These are phyloP conservation scores for Dysphania ambrosioides DNA, from an alignment of 148 eudicot species.

Conservation along the genomic window DNA sequence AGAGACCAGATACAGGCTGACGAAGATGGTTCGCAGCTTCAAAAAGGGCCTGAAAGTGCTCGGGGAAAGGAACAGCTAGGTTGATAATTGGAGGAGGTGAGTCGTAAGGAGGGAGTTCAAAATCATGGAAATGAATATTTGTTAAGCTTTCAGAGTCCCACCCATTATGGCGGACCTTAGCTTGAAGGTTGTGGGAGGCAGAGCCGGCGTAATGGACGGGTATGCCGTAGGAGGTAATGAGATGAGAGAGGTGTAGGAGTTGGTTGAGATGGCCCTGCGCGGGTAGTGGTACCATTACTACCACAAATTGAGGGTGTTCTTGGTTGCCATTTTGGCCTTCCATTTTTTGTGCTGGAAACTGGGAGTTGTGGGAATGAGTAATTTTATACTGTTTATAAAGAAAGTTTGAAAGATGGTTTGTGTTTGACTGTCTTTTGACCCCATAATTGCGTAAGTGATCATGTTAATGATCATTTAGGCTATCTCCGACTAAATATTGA, in stretches of 20 bases:
- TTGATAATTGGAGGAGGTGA: conserved; percentile 18
- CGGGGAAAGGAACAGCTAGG: conserved; percentile 12
- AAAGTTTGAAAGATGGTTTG: no score
- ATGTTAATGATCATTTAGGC: no score
- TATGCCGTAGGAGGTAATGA: conserved; percentile 16
- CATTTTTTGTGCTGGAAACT: neutral
- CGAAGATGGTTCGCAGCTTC: conserved; percentile 20
- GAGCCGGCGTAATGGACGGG: conserved; percentile 25
- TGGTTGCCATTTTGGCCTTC: neutral
- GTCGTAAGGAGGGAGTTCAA: conserved; percentile 19
- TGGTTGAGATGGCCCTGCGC: conserved; percentile 34
- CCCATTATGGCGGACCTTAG: conserved; percentile 23
- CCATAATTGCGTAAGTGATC: no score
- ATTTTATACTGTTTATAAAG: no score
- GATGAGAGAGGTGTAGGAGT: conserved; percentile 32
- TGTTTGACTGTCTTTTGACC: no score
- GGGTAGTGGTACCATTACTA: conserved; percentile 26
- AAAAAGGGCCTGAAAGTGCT: conserved; percentile 25
- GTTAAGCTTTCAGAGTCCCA: conserved; percentile 1
- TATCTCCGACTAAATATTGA: no score
- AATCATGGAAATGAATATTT: conserved; percentile 25
- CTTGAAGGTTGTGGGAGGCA: conserved; percentile 25
- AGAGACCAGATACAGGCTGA: conserved; percentile 17
- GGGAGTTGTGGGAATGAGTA: no score
- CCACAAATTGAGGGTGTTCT: conserved; percentile 8